Base-by-base conservation (phyloP, 1,284 basidiomycete species). In the Chalciporus piperatoides region DNA sequence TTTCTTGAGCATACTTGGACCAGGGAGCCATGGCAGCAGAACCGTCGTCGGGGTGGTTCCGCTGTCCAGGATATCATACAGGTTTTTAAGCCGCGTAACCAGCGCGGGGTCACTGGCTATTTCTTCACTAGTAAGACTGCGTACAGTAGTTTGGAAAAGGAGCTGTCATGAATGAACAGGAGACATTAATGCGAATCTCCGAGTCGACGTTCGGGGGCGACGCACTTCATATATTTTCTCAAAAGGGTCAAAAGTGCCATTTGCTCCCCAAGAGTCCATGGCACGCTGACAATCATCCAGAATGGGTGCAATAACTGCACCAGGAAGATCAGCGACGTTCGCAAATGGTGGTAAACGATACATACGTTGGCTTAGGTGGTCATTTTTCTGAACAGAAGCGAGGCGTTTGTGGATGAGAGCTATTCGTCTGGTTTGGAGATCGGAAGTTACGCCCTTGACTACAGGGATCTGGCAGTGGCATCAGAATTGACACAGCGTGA, bases 1-100 rank as follows among this genome's bases (percentile, higher is more conserved):
- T 61, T 85, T 86, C 57, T 69, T 75, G 40, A 88, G 61, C 79
- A 84, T 84, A 30, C 82, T 81, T 3, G 81, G 82, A 41, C 75
- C 79, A 6, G 85, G 85, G 42, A 88, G 67, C 85, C 85, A 88
- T 32, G 86, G 86, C 27, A 86, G 65, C 6, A 88, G 72, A 44
- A 88, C 74, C 3, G 81, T 84, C 1, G 81, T 73, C 1, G 86
- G 84, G 0, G 85, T 89, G 1, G 84, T 87, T 28, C 81, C 80
- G 10, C 69, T 70, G 57, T 88, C 86, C 46, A 88, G 70, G 37
- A 66, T 71, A 59, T 86, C 82, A 59, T 88, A 88, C 41, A 87
- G 68, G 46, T 61, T 60, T 60, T 80, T 81, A 46, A 88, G 74
- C 17, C 78, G 80, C 44, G 73, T 67, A 50, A 86, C 85, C 45